phyloP scores from a whole-genome alignment of 202 grass and related monocot genomes.

The Brachypodium distachyon region DNA sequence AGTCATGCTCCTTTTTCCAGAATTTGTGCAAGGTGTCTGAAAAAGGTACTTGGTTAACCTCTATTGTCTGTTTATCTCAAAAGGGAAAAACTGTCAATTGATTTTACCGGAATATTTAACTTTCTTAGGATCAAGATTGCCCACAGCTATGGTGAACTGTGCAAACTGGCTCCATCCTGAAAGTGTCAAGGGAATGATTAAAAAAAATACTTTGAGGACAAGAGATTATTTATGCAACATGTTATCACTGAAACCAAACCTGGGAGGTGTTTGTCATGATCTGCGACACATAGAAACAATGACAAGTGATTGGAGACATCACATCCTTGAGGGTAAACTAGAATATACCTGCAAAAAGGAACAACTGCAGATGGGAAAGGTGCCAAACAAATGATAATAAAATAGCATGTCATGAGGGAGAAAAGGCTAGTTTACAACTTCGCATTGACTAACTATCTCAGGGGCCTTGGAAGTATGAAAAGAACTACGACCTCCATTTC shows the following conservation, averaged over 20 bases:
- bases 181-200: conserved; percentile 9
- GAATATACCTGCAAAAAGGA: conserved; percentile 79
- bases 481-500: no score
- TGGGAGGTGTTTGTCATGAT: conserved; percentile 71
- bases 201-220: not conserved
- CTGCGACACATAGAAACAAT: conserved; percentile 76
- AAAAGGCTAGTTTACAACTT: conserved; percentile 16
- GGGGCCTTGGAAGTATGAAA: not conserved
- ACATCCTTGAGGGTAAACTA: conserved; percentile 96
- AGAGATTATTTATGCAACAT: conserved; percentile 14
- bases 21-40: conserved; percentile 82
- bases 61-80: not conserved
- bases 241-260: conserved; percentile 40
- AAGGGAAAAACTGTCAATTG: not conserved
- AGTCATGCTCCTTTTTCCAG: conserved; percentile 98
- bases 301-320: conserved; percentile 86
- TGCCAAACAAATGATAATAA: not conserved
- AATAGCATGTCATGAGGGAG: not conserved
- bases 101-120: conserved; percentile 84
- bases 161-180: conserved; percentile 95
- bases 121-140: conserved; percentile 91
- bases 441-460: conserved; percentile 1
- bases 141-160: conserved; percentile 94
- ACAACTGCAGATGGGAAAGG: conserved; percentile 13
- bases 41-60: conserved; percentile 31